These are phyloP conservation scores for Quercus rubra DNA, from an alignment of 306 rosid genomes.

Conservation along the genomic window DNA sequence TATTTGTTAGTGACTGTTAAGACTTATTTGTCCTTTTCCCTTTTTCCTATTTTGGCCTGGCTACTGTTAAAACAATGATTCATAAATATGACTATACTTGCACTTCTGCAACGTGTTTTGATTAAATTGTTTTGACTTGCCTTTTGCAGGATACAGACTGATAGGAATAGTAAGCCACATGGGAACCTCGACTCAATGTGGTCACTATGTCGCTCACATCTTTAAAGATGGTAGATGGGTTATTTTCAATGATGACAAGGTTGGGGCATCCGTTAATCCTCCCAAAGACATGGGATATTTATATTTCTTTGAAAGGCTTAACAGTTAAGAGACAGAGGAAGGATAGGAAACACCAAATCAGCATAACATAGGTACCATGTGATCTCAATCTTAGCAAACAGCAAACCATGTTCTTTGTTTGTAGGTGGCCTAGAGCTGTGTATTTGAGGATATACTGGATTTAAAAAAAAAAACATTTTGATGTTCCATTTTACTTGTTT, in stretches of 20 bases:
- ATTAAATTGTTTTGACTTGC: background rate
- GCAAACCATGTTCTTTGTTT: background rate
- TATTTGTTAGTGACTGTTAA: background rate
- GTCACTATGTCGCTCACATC: conserved; percentile 95
- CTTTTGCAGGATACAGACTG: conserved; percentile 67
- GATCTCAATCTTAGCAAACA: background rate
- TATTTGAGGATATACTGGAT: background rate
- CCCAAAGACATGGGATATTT: conserved; percentile 99
- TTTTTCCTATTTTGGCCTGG: background rate
- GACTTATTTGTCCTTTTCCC: background rate
- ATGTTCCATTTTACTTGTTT: background rate
- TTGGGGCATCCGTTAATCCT: conserved; percentile 84
- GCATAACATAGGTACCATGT: background rate
- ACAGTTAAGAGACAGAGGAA: conserved; percentile 14
- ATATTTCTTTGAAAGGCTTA: conserved; percentile 82
- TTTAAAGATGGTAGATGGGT: conserved; percentile 92
- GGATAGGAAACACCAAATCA: background rate
- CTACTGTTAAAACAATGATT: background rate
- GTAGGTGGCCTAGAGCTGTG: background rate
- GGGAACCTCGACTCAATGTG: conserved; percentile 90
- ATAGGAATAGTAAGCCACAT: conserved; percentile 90
- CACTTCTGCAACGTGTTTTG: background rate
- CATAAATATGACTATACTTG: background rate
- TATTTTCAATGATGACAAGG: conserved; percentile 86
- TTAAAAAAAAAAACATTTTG: no score